These are phyloP conservation scores for Albizia julibrissin DNA, from an alignment of 306 rosid genomes.

Conservation along the genomic window DNA sequence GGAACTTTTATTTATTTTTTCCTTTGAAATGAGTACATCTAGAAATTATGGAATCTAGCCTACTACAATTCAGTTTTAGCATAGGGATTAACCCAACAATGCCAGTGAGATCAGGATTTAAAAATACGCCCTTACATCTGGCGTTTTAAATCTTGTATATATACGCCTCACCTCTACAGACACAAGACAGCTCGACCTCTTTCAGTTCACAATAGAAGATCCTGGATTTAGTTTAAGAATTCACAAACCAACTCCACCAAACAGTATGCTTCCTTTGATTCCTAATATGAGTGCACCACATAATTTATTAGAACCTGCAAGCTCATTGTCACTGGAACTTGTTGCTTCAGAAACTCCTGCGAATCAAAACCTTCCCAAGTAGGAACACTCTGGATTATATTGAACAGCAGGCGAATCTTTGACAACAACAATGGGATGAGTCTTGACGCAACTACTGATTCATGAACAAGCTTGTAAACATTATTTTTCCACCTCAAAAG, in stretches of 20 bases:
- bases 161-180: slow-evolving; percentile 66
- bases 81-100: slow-evolving; percentile 38
- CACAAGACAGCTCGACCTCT: slow-evolving; percentile 37
- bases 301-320: slow-evolving; percentile 47
- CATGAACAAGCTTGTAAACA: slow-evolving; percentile 30
- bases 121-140: slow-evolving; percentile 44
- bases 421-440: slow-evolving; percentile 25
- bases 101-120: slow-evolving; percentile 45
- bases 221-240: slow-evolving; percentile 38
- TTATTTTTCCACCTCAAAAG: slow-evolving; percentile 27
- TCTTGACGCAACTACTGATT: slow-evolving; percentile 31
- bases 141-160: slow-evolving; percentile 49
- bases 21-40: slow-evolving; percentile 31
- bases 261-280: slow-evolving; percentile 37
- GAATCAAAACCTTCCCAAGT: slow-evolving; percentile 38
- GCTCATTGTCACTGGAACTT: slow-evolving; percentile 35
- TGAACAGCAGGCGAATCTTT: slow-evolving; percentile 36
- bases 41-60: slow-evolving; percentile 37
- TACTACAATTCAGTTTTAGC: slow-evolving; percentile 21
- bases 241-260: slow-evolving; percentile 41
- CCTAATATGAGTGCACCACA: slow-evolving; percentile 8
- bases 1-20: slow-evolving; percentile 32
- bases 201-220: slow-evolving; percentile 34
- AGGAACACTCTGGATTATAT: slow-evolving; percentile 15
- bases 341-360: slow-evolving; percentile 37